Evolutionary conservation across 139 green algal genomes (phyloP), one percentile per base, ranked within the genome.

Genomic region (Asterochloris erici): DNA sequence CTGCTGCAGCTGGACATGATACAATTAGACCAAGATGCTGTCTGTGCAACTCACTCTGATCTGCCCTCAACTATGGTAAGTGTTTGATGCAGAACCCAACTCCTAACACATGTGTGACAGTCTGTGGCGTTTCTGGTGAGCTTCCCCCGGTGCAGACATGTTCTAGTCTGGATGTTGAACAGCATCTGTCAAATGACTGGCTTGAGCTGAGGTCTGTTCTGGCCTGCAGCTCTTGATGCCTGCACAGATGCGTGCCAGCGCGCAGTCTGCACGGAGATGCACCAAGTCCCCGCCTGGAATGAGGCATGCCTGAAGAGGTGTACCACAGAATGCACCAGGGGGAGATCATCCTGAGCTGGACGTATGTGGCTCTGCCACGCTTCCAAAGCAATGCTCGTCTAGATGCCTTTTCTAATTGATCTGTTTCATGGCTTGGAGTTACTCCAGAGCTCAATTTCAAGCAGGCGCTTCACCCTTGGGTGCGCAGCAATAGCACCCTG

Each of bases 221-320:
- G 29, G n/a, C 0, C 54, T 89, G 85, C 86, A 94, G 90, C 83
- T 0, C 69, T 69, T 29, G 96, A 98, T 85, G 90, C 96, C 23
- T 98, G 96, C 89, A 94, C 86, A n/a, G 95, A 98, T 47, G 96
- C 96, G 16, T 98, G 96, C 86, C 86, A 95, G 73, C 88, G 91
- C 12, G 84, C 90, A 10, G 96, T 98, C 14, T 98, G 96, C 85
- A 88, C 86, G 14, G 94, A 94, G 74, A 89, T 90, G 80, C 96
- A 98, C 87, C 93, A 98, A 64, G 95, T 98, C 63, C 96, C 96
- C n/a, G 94, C 91, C 2, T 98, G 96, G 96, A 98, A 98, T 77
- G 95, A 98, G 15, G 78, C 93, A 14, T 98, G 96, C 85, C 78
- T 97, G 6, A 90, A 91, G 63, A 84, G 93, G 16, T 98, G 96